These are phyloP conservation scores for Camellia granthamiana DNA, from an alignment of 148 eudicot genomes.

Conservation along the genomic window DNA sequence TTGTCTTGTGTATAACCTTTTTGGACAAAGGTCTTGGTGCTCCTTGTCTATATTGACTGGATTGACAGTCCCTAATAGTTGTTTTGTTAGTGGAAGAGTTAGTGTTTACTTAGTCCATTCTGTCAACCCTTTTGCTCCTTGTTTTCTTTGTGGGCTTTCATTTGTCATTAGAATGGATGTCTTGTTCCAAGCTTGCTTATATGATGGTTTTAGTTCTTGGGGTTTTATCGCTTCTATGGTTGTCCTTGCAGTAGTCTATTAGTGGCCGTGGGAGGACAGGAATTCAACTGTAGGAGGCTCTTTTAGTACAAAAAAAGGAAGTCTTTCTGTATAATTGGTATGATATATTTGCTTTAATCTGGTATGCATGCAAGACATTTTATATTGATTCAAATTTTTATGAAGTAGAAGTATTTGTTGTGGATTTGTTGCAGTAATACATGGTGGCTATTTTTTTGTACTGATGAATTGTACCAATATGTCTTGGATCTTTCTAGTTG, in stretches of 20 bases:
- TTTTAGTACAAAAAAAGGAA: neutral
- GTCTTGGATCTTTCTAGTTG: neutral
- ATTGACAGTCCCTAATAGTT: neutral
- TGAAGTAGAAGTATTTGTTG: neutral
- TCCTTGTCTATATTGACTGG: neutral
- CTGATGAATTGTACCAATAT: neutral
- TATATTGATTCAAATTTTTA: neutral
- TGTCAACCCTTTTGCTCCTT: neutral
- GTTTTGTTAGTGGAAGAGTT: neutral
- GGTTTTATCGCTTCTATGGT: too few species aligned
- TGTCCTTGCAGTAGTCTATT: neutral
- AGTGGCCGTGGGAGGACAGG: neutral
- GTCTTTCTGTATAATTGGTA: neutral
- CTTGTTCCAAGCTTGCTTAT: neutral
- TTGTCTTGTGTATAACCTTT: neutral
- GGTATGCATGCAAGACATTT: neutral
- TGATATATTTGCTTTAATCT: neutral
- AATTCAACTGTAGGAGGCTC: neutral
- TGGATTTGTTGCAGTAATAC: neutral
- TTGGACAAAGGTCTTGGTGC: neutral
- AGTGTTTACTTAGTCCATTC: neutral
- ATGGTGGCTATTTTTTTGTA: neutral
- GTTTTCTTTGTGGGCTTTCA: neutral
- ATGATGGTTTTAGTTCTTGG: too few species aligned
- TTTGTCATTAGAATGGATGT: neutral